phyloP scores from a whole-genome alignment of 2,329 filamentous ascomycete species.

The Aspergillus uvarum region DNA sequence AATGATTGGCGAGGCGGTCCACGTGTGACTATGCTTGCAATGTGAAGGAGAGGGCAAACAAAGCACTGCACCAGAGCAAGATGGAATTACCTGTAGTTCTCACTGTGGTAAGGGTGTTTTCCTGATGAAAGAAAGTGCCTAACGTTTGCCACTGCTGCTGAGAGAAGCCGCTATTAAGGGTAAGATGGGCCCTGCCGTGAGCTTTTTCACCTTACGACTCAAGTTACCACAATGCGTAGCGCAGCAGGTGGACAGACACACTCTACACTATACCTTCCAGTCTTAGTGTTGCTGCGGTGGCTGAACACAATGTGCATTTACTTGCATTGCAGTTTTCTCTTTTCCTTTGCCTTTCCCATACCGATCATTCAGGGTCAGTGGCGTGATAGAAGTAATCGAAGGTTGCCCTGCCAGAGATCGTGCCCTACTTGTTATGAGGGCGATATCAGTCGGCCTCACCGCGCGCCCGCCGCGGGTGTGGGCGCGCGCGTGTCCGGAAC shows the following conservation, averaged over 20 bases:
- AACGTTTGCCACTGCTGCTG: constrained; percentile 3
- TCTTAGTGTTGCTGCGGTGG: background rate
- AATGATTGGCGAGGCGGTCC: constrained; percentile 7
- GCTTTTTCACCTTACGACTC: background rate
- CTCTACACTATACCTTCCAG: background rate
- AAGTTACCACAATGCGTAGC: constrained; percentile 3
- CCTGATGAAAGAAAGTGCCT: background rate
- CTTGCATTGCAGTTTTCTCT: background rate
- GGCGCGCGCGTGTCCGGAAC: background rate
- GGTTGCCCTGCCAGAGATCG: background rate
- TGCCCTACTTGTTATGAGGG: background rate
- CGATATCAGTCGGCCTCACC: background rate
- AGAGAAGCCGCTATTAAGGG: background rate
- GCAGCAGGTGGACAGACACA: background rate
- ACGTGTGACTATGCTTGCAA: constrained; percentile 3
- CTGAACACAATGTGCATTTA: background rate
- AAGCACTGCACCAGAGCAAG: background rate
- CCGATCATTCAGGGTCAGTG: background rate
- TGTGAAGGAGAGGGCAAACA: background rate
- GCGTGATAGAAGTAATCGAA: background rate
- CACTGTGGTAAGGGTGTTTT: background rate
- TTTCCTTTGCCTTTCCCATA: background rate
- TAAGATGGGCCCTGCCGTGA: constrained; percentile 1
- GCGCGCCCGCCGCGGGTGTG: background rate
- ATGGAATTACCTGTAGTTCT: background rate